Evolutionary conservation across 345 rosid species (phyloP), one percentile per base, ranked within the genome.

Genomic region (Melaleuca quinquenervia): DNA sequence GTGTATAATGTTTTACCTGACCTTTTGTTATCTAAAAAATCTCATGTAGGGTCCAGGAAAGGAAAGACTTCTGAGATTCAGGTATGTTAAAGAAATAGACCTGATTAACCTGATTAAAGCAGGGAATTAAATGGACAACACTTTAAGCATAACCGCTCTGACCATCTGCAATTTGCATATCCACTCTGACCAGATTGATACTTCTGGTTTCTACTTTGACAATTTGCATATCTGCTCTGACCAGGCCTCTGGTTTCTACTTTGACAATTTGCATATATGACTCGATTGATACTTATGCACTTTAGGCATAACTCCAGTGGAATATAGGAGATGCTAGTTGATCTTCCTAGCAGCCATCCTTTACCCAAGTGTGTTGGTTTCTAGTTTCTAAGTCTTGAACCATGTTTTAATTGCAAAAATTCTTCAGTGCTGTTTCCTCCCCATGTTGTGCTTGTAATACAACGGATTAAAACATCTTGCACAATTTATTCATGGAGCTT

Each of bases 1-100:
- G 75, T 24, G 32, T 52, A 86, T 82, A 21, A 85, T 87, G 49
- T 32, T 9, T 22, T 50, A 36, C 82, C 82, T 50, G 60, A 32
- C 76, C 54, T 55, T 83, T 24, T 52, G 82, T 84, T 87, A 24
- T 87, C 50, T 54, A 83, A 29, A 86, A 88, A 93, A 21, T 85
- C 50, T 85, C 56, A 54, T 84, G 36, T 85, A 96, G 99, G 94
- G 82, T 78, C 88, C 60, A 89, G 84, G 89, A 90, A 80, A 48
- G 94, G 90, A 84, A 87, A 49, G 58, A 86, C 50, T 91, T 82
- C 91, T 44, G 91, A 88, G 85, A 87, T 87, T 87, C 95, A 92
- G 95, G 96, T 93, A 87, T 70, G 80, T 48, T 70, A 70, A 36
- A 70, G 44, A 41, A 18, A 70, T 36, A 45, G 44, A 18, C 41